Percentiles rank a stretch among this genome's conserved stretches.
Conservation (phyloP, 192 early-diverging fungal genomes). For the Podila horticola region DNA sequence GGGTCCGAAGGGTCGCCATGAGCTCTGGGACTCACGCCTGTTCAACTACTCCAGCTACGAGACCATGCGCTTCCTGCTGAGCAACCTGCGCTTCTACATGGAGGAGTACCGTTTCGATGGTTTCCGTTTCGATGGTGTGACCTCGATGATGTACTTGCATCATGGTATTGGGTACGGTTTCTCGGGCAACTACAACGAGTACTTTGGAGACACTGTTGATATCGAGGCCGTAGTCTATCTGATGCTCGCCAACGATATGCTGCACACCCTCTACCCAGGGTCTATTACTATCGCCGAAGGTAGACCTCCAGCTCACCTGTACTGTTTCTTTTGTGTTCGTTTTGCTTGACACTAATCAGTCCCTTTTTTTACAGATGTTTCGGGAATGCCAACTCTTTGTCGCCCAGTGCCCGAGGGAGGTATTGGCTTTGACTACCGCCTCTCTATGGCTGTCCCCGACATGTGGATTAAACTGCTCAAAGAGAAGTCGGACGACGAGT, state of each 20-base stretch:
- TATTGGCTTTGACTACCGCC: slow-evolving; percentile 95
- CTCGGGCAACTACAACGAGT: slow-evolving; percentile 92
- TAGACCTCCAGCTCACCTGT: slow-evolving; percentile 15
- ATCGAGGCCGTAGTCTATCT: slow-evolving; percentile 88
- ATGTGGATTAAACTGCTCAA: slow-evolving; percentile 99
- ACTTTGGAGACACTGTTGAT: slow-evolving; percentile 90
- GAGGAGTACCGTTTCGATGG: slow-evolving; percentile 93
- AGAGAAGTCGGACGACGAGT: slow-evolving; percentile 90
- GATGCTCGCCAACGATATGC: slow-evolving; percentile 76
- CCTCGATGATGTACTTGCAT: slow-evolving; percentile 95
- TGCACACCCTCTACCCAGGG: slow-evolving; percentile 83
- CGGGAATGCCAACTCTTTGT: slow-evolving; percentile 98
- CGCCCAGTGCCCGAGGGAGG: slow-evolving; percentile 89
- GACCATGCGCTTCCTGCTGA: slow-evolving; percentile 92
- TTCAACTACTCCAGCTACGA: slow-evolving; percentile 97
- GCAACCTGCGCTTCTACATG: slow-evolving; percentile 95
- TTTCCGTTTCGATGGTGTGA: slow-evolving; percentile 98
- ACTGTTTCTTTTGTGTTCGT: not conserved
- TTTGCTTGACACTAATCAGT: not conserved
- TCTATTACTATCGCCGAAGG: slow-evolving; percentile 94
- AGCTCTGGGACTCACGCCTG: slow-evolving; percentile 93
- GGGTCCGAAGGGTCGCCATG: slow-evolving; percentile 85
- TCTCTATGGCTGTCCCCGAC: slow-evolving; percentile 97
- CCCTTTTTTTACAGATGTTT: slow-evolving; percentile 77
- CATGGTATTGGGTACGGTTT: slow-evolving; percentile 96